Conservation (phyloP, 495 filamentous ascomycete genomes). For the Pyronema domesticum region DNA sequence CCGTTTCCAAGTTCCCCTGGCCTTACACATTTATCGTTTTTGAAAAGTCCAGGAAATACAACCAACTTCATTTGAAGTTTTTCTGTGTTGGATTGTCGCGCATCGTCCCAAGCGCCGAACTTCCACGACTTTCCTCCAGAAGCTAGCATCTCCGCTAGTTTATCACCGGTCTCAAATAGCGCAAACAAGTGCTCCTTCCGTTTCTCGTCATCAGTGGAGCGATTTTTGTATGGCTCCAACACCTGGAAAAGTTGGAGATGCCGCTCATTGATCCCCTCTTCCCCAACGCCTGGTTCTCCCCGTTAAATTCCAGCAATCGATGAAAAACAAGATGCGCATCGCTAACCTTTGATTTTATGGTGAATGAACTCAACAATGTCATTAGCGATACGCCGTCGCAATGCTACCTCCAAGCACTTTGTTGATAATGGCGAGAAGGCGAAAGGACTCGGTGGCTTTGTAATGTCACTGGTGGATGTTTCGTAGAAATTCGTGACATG, state of each 20-base stretch:
- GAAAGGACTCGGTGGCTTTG: not conserved
- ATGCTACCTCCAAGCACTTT: not conserved
- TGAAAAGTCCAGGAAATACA: not conserved
- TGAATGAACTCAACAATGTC: not conserved
- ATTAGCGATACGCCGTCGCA: not conserved
- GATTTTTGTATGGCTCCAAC: not conserved
- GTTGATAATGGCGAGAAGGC: not conserved
- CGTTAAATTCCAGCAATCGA: not conserved
- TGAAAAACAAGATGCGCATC: not conserved
- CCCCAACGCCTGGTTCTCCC: not conserved
- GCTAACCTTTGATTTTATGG: not conserved
- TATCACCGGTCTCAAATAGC: not conserved
- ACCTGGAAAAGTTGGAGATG: not conserved
- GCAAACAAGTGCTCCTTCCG: not conserved
- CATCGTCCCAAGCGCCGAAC: not conserved
- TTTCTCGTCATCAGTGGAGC: not conserved
- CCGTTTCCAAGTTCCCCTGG: not conserved
- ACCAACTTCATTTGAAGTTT: not conserved
- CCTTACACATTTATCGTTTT: not conserved
- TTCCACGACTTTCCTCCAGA: not conserved
- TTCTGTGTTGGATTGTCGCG: not conserved
- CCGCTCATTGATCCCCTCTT: not conserved
- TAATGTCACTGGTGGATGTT: not conserved
- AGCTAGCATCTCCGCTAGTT: not conserved
- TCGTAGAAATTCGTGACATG: conserved; percentile 1